A percentile compares a stretch with the other conserved stretches of the same genome.
phyloP scores from a whole-genome alignment of 1,139 yeast genomes.

The Nakaseomyces sp. region DNA sequence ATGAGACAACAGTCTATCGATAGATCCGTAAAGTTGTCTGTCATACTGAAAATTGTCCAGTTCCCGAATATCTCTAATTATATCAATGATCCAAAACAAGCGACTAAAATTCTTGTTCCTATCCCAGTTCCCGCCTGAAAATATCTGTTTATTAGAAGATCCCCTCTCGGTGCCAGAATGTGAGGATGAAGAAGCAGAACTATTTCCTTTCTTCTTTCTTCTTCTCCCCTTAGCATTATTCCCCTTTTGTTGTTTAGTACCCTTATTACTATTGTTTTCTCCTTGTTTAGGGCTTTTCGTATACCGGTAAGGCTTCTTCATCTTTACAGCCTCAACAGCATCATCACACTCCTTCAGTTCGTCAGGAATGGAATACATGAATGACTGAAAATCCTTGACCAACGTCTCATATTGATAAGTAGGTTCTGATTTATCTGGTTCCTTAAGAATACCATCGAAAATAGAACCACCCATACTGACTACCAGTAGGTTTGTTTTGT shows the following conservation, averaged over 20 bases:
- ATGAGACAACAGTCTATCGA: background rate
- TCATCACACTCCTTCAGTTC: background rate
- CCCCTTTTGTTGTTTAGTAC: too few relatives aligned
- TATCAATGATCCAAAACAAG: background rate
- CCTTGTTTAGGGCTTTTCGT: background rate
- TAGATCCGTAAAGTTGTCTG: background rate
- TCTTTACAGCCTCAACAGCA: background rate
- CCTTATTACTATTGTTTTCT: too few relatives aligned
- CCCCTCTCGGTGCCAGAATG: background rate
- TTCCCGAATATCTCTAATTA: background rate
- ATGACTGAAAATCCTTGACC: background rate
- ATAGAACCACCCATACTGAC: too few relatives aligned
- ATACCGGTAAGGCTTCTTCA: background rate
- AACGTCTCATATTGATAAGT: background rate
- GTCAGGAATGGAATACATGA: background rate
- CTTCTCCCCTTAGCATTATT: background rate
- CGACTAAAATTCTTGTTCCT: background rate
- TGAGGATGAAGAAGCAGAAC: too few relatives aligned
- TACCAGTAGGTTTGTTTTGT: too few relatives aligned
- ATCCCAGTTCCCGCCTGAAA: background rate
- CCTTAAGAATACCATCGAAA: too few relatives aligned
- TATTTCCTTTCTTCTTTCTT: background rate
- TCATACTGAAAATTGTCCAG: background rate
- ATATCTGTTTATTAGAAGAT: background rate
- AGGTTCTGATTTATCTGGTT: too few relatives aligned